These are phyloP conservation scores for Phaeosphaeriaceae sp. DNA, from an alignment of 2,329 filamentous ascomycete species.

Conservation along the genomic window DNA sequence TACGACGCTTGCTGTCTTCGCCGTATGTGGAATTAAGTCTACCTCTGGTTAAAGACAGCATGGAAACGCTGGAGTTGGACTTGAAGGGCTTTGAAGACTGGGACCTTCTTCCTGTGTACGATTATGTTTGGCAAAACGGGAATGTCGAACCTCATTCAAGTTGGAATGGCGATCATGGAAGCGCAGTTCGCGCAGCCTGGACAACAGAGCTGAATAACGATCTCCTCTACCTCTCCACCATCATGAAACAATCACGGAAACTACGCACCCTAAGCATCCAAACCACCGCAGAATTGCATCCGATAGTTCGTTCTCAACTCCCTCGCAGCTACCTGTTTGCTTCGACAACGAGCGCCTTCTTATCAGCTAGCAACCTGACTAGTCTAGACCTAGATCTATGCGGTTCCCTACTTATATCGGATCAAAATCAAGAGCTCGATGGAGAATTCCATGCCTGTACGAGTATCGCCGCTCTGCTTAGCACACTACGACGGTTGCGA, in stretches of 20 bases:
- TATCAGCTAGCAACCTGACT: slow-evolving; percentile 22
- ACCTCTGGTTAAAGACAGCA: slow-evolving; percentile 25
- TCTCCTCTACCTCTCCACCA: slow-evolving; percentile 22
- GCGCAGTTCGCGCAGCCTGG: slow-evolving; percentile 22
- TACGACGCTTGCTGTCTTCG: slow-evolving; percentile 26
- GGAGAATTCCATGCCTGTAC: slow-evolving; percentile 45
- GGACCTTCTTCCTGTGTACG: slow-evolving; percentile 18
- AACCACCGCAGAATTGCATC: slow-evolving; percentile 23
- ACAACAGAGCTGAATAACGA: slow-evolving; percentile 24
- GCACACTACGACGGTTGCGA: slow-evolving; percentile 41
- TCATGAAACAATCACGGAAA: slow-evolving; percentile 26
- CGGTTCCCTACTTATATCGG: slow-evolving; percentile 12
- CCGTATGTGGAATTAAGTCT: slow-evolving; percentile 23
- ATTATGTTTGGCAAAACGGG: slow-evolving; percentile 13
- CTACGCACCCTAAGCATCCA: slow-evolving; percentile 25
- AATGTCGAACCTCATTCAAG: slow-evolving; percentile 15
- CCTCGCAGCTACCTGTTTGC: slow-evolving; percentile 26
- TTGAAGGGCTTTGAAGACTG: slow-evolving; percentile 28
- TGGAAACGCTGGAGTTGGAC: slow-evolving; percentile 25
- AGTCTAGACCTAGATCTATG: slow-evolving; percentile 19
- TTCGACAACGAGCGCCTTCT: slow-evolving; percentile 19
- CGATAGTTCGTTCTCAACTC: slow-evolving; percentile 15
- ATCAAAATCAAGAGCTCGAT: slow-evolving; percentile 17
- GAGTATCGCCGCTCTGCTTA: slow-evolving; percentile 54
- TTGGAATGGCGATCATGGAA: slow-evolving; percentile 18